Percentiles rank a stretch among this genome's conserved stretches.
phyloP scores from a whole-genome alignment of 2,329 filamentous ascomycete species.

The Gaeumannomyces tritici region DNA sequence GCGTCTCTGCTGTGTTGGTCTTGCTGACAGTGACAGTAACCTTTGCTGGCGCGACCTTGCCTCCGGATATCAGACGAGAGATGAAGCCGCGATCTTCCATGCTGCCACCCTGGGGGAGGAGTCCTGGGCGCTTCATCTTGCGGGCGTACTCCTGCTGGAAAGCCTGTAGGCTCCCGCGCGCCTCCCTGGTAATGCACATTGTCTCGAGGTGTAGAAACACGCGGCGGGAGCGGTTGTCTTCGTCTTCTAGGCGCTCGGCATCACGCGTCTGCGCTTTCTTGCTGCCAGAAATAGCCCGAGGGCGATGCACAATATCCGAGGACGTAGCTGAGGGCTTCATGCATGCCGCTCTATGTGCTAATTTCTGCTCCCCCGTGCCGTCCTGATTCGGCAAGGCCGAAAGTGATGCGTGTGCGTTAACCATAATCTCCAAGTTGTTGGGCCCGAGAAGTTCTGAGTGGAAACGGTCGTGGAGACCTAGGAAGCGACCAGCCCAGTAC shows the following conservation, averaged over 20 bases:
- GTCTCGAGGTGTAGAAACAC: constrained; percentile 36
- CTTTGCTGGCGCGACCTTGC: not conserved
- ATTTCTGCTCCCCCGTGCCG: not conserved
- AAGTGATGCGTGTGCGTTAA: constrained; percentile 12
- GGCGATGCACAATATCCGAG: not conserved
- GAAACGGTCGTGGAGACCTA: constrained; percentile 41
- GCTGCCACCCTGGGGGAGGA: constrained; percentile 28
- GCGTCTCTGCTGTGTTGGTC: not conserved
- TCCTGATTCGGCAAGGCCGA: constrained; percentile 5
- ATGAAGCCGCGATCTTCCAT: constrained; percentile 15
- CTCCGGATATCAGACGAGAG: constrained; percentile 3
- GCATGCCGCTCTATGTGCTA: not conserved
- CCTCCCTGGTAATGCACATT: constrained; percentile 36
- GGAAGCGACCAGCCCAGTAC: constrained; percentile 53
- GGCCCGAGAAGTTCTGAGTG: constrained; percentile 26
- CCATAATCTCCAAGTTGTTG: constrained; percentile 14
- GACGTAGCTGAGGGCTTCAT: not conserved
- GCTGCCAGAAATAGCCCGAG: not conserved
- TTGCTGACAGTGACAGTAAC: not conserved
- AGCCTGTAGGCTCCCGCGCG: constrained; percentile 32
- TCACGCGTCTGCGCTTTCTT: not conserved
- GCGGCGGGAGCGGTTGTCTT: constrained; percentile 31
- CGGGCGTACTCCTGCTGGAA: constrained; percentile 43
- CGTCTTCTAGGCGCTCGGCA: constrained; percentile 18
- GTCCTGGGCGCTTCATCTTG: constrained; percentile 20